Base-by-base conservation (phyloP, 73 alveolate genomes). In the Paramecium octaurelia region DNA sequence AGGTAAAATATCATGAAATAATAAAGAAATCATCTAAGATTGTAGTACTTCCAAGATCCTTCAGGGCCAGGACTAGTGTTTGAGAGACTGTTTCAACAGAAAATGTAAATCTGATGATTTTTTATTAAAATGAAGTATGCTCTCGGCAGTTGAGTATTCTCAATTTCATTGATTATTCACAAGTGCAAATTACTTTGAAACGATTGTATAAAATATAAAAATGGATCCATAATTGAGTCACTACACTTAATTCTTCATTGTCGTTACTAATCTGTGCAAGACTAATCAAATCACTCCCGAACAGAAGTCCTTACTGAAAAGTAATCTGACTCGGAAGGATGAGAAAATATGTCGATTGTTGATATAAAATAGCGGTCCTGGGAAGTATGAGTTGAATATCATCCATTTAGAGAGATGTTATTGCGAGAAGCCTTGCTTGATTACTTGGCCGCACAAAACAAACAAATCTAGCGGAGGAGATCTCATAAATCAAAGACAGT, bases 201-300 rank as follows among this genome's bases (percentile, higher is more conserved):
- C 59, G 59, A 73, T 21, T 38, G 36, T 73, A 73, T 36, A 73
- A 73, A 73, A 43, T 80, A 43, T 64, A 64, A 64, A 64, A 64
- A 80, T 80, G 91, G 91, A 80, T 48, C 91, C 91, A 8, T 46
- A 80, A 48, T 48, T 80, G 23, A 80, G 91, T 46, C 91, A 80
- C 35, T 80, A 80, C 50, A 80, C 91, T 27, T 46, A 80, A 80
- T 80, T 80, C 91, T 80, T 80, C 50, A 80, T 80, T 14, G 91
- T 80, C 7, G 43, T 80, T 16, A 80, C 91, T 31, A 80, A 80
- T 80, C 75, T 80, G 9, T 42, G 46, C 31, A 80, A 80, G 75
- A 80, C 91, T 12, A 46, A 46, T 21, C 46, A 44, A 48, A 80
- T 80, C 76, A 80, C 76, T 44, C 70, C 91, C 46, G 91, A 80